Evolutionary conservation across 805 yeast genomes (phyloP).

Genomic region (Yarrowia alimentaria): DNA sequence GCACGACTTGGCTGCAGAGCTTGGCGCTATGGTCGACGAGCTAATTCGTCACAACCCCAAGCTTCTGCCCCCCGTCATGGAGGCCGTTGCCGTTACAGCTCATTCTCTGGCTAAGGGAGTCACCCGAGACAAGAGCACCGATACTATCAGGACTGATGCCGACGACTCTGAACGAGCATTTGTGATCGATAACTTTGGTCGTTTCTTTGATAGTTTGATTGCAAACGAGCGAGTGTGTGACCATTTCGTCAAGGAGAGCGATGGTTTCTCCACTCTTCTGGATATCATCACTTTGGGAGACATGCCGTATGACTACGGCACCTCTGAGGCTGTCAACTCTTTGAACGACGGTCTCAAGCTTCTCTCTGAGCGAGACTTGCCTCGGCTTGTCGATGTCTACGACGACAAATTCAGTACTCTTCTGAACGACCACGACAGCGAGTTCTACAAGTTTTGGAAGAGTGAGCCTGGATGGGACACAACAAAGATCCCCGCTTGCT

Average conservation of each 20-base stretch:
- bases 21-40: conserved; percentile 24
- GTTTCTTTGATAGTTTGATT: conserved; percentile 38
- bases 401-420: conserved; percentile 16
- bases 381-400: conserved; percentile 23
- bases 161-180: conserved; percentile 29
- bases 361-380: conserved; percentile 8
- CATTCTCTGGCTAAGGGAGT: conserved; percentile 30
- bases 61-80: conserved; percentile 17
- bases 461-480: conserved; percentile 28
- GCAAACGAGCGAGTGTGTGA: conserved; percentile 34
- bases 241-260: conserved; percentile 34
- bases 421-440: conserved; percentile 25
- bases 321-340: conserved; percentile 32
- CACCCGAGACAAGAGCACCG: conserved; percentile 30
- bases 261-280: conserved; percentile 34
- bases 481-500: conserved; percentile 3
- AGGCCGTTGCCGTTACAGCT: conserved; percentile 11
- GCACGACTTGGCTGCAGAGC: conserved; percentile 16
- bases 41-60: conserved; percentile 27
- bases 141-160: conserved; percentile 30
- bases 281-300: conserved; percentile 33
- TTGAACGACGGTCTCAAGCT: conserved; percentile 30
- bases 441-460: conserved; percentile 24
- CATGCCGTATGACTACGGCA: conserved; percentile 39
- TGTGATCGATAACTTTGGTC: conserved; percentile 29